Percentiles rank a stretch among this genome's conserved stretches.
phyloP scores from a whole-genome alignment of 2,329 filamentous ascomycete species.

The Thelonectria discophora region DNA sequence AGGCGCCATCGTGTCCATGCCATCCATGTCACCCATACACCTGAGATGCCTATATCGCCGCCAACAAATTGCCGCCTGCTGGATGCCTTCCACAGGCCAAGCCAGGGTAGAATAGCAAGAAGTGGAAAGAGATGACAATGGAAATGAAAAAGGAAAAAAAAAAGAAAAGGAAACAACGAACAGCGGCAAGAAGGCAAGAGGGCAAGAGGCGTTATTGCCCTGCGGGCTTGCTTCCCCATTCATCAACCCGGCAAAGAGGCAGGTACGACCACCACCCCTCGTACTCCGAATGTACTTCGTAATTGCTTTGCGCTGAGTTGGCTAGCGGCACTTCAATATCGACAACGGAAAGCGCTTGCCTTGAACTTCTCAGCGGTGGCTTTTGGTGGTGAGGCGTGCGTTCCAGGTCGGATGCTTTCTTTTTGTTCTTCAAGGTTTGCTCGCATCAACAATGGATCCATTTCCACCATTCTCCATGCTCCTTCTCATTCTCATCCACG shows the following conservation, averaged over 20 bases:
- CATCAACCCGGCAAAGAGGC: neutral
- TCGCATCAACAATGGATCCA: neutral
- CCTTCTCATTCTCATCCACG: neutral
- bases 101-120: neutral
- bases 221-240: neutral
- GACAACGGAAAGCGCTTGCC: neutral
- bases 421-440: neutral
- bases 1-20: slow-evolving; percentile 15
- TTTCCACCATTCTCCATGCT: slow-evolving; percentile 13
- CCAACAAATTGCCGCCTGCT: slow-evolving; percentile 9
- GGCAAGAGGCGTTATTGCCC: neutral
- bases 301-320: neutral
- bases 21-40: slow-evolving; percentile 18
- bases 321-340: neutral
- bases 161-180: slow-evolving; percentile 10
- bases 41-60: neutral
- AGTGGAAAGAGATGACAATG: neutral
- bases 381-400: neutral
- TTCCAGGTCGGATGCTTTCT: neutral
- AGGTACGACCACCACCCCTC: neutral
- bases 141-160: neutral
- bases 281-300: neutral
- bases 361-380: neutral
- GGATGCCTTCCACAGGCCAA: neutral
- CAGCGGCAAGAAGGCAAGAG: slow-evolving; percentile 1